Percentiles rank a stretch among this genome's conserved stretches.
phyloP scores from a whole-genome alignment of 2,329 filamentous ascomycete species.

The Penicillium brevicompactum region DNA sequence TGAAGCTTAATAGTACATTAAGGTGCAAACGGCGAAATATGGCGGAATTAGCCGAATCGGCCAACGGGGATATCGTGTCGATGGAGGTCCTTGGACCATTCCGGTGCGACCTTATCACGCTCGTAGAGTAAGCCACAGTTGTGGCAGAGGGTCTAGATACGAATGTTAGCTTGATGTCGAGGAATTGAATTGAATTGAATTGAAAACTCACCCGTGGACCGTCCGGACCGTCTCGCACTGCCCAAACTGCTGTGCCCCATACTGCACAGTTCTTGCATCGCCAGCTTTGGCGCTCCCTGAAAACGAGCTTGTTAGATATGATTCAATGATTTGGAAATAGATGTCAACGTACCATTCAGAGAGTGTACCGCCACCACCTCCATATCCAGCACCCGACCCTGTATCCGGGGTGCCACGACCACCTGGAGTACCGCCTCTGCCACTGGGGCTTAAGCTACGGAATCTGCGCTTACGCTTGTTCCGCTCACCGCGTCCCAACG shows the following conservation, averaged over 20 bases:
- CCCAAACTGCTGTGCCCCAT: slow-evolving; percentile 91
- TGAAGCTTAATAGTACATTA: slow-evolving; percentile 11
- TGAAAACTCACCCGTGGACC: slow-evolving; percentile 71
- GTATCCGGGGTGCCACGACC: slow-evolving; percentile 78
- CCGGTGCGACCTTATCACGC: slow-evolving; percentile 78
- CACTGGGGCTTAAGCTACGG: slow-evolving; percentile 80
- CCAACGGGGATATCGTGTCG: slow-evolving; percentile 44
- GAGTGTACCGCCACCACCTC: slow-evolving; percentile 64
- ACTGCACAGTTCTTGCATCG: slow-evolving; percentile 84
- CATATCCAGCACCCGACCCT: slow-evolving; percentile 66
- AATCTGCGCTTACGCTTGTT: slow-evolving; percentile 96
- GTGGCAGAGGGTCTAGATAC: slow-evolving; percentile 75
- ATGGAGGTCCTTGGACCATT: slow-evolving; percentile 74
- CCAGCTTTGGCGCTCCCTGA: slow-evolving; percentile 77
- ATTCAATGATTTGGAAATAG: not conserved
- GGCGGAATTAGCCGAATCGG: slow-evolving; percentile 27
- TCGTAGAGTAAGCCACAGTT: slow-evolving; percentile 92
- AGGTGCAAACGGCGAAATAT: not conserved
- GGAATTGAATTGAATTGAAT: not conserved
- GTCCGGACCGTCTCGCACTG: slow-evolving; percentile 84
- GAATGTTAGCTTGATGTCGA: slow-evolving; percentile 18
- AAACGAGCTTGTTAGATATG: slow-evolving; percentile 10
- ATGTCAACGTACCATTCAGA: slow-evolving; percentile 57
- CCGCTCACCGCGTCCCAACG: slow-evolving; percentile 87
- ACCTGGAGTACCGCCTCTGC: slow-evolving; percentile 67